These are phyloP conservation scores for Tetrastigma voinierianum DNA, from an alignment of 164 flowering plant genomes.

Conservation along the genomic window DNA sequence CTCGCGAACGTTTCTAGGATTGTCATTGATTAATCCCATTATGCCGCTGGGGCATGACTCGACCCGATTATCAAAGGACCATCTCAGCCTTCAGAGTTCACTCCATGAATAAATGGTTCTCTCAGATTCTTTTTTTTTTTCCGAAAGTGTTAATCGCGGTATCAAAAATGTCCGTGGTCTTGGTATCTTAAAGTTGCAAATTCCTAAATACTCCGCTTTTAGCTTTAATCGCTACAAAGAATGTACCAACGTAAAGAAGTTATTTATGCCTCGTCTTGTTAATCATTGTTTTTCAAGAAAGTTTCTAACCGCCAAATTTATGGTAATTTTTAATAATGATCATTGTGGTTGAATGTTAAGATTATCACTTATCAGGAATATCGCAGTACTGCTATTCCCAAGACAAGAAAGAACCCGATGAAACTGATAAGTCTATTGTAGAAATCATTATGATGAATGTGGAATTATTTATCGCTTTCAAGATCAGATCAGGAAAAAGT, in stretches of 20 bases:
- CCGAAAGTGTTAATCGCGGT: background rate
- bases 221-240: conserved; percentile 98
- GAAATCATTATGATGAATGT: conserved; percentile 90
- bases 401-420: conserved; percentile 93
- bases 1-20: conserved; percentile 77
- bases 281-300: conserved; percentile 82
- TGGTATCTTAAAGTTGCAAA: conserved; percentile 89
- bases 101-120: background rate
- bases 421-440: conserved; percentile 82
- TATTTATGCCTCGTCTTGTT: conserved; percentile 93
- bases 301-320: conserved; percentile 94
- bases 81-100: background rate
- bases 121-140: no score
- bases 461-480: conserved; percentile 98
- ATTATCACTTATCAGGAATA: conserved; percentile 10
- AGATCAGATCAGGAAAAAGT: conserved; percentile 96
- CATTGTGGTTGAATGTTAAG: conserved; percentile 5
- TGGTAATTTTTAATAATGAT: conserved; percentile 40
- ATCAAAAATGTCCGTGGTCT: conserved; percentile 56
- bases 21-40: conserved; percentile 98
- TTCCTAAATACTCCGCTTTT: conserved; percentile 85
- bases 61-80: conserved; percentile 84
- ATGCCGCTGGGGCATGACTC: conserved; percentile 99
- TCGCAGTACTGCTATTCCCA: conserved; percentile 80
- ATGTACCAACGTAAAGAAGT: conserved; percentile 97